Evolutionary conservation across 257 asterid genomes (phyloP).

Genomic region (Ballota nigra): DNA sequence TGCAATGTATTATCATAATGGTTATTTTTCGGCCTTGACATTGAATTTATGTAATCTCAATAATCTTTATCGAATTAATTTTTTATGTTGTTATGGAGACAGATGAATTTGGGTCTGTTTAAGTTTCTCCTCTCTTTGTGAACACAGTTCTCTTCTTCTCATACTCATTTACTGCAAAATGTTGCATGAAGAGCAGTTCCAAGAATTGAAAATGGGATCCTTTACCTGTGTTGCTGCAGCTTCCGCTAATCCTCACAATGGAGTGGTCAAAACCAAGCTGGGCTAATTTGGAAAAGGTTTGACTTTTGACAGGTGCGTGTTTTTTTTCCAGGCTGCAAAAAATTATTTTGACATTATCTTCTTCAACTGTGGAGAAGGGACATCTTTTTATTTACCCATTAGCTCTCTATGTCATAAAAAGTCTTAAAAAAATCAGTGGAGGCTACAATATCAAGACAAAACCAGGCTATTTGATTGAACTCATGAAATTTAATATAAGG

Average conservation of each 20-base stretch:
- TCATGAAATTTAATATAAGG: slow-evolving; percentile 97
- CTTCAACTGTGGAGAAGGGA: not conserved
- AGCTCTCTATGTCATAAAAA: not conserved
- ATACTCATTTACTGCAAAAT: slow-evolving; percentile 73
- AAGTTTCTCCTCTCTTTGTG: no score
- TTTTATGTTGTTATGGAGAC: no score
- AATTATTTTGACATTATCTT: not conserved
- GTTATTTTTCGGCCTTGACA: no score
- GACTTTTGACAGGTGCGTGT: slow-evolving; percentile 90
- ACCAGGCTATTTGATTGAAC: slow-evolving; percentile 81
- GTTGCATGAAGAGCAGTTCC: slow-evolving; percentile 85
- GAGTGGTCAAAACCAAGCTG: slow-evolving; percentile 70
- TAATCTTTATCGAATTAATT: no score
- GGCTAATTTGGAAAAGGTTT: slow-evolving; percentile 94
- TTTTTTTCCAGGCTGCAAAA: not conserved
- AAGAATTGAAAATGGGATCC: slow-evolving; percentile 97
- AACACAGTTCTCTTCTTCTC: no score
- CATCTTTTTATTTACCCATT: no score
- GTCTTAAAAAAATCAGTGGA: no score
- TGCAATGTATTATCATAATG: no score
- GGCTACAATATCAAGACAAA: slow-evolving; percentile 99
- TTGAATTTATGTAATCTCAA: no score
- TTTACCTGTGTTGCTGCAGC: slow-evolving; percentile 90
- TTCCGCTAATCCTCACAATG: slow-evolving; percentile 72
- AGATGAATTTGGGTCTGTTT: no score